Evolutionary conservation across 257 asterid species (phyloP).

Genomic region (Capsicum baccatum): DNA sequence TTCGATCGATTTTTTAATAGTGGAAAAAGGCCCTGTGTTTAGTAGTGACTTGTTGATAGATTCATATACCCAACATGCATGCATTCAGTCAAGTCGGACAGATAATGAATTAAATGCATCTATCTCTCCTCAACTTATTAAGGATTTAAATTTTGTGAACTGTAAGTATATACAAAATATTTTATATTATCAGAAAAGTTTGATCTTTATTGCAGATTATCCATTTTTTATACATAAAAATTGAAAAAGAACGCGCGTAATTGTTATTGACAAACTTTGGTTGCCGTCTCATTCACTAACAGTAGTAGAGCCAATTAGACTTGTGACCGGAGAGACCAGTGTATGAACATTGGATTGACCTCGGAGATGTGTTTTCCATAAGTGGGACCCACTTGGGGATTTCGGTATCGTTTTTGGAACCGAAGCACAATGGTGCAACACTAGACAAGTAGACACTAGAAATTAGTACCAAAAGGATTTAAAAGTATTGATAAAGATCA

Average conservation of each 20-base stretch:
- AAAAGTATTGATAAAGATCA: neutral
- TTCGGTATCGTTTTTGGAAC: too few relatives aligned
- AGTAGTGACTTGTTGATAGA: neutral
- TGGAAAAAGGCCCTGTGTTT: too few relatives aligned
- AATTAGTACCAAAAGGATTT: constrained; percentile 1
- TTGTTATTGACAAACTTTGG: neutral
- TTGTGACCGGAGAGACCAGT: neutral
- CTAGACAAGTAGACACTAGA: neutral
- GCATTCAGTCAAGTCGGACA: neutral
- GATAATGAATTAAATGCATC: constrained; percentile 17
- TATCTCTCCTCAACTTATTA: neutral
- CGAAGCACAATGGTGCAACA: neutral
- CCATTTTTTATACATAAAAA: too few relatives aligned
- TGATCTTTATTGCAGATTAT: too few relatives aligned
- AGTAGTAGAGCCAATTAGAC: neutral
- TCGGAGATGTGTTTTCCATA: too few relatives aligned
- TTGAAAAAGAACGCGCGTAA: neutral
- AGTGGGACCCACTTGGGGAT: too few relatives aligned
- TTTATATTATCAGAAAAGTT: too few relatives aligned
- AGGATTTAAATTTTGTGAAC: too few relatives aligned
- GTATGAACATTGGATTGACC: too few relatives aligned
- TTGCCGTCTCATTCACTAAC: neutral
- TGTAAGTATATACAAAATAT: too few relatives aligned
- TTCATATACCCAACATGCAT: neutral
- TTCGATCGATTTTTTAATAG: too few relatives aligned